Evolutionary conservation across 805 yeast species (phyloP).

Genomic region (Yarrowia phangngaensis): DNA sequence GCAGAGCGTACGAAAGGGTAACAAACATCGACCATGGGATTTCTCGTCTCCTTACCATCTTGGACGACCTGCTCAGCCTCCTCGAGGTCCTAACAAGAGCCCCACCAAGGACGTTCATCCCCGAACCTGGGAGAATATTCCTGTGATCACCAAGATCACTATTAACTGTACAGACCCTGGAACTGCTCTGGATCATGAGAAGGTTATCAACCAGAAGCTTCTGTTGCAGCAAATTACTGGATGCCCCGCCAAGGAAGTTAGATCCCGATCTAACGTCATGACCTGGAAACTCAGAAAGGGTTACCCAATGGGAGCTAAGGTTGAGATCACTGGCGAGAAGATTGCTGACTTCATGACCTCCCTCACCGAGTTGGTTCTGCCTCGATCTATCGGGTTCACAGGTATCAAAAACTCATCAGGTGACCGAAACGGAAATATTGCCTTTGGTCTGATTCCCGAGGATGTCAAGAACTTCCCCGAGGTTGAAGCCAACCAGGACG

Average conservation of each 20-base stretch:
- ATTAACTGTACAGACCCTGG: conserved; percentile 72
- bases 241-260: conserved; percentile 67
- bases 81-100: conserved; percentile 69
- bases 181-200: conserved; percentile 58
- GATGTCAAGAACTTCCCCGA: conserved; percentile 87
- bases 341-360: conserved; percentile 84
- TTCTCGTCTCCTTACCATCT: conserved; percentile 83
- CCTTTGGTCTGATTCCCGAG: conserved; percentile 76
- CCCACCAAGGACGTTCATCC: conserved; percentile 65
- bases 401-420: conserved; percentile 78
- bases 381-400: conserved; percentile 81
- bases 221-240: conserved; percentile 95
- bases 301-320: conserved; percentile 86
- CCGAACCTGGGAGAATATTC: conserved; percentile 64
- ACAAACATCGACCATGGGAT: conserved; percentile 78
- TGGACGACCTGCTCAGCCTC: conserved; percentile 73
- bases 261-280: conserved; percentile 73
- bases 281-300: conserved; percentile 86
- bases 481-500: conserved; percentile 81
- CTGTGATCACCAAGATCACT: conserved; percentile 61
- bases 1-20: conserved; percentile 54
- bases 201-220: conserved; percentile 69
- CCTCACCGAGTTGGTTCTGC: conserved; percentile 85
- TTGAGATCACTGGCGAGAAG: conserved; percentile 68
- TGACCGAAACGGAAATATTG: conserved; percentile 77